Conservation (phyloP, 2,329 filamentous ascomycete genomes). For the Fusarium transvaalense region DNA sequence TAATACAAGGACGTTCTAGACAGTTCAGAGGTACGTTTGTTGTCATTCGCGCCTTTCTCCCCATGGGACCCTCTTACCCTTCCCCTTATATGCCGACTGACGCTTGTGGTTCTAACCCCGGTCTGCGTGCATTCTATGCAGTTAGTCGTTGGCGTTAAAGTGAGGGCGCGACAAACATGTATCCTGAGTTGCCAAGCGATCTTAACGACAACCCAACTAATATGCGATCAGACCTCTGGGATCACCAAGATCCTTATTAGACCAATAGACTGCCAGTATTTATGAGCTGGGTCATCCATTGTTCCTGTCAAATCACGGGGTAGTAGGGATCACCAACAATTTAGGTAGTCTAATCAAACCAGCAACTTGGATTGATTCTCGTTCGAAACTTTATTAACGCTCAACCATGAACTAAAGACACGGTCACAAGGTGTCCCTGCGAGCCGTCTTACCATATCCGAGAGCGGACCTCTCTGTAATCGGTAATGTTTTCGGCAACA, state of each 20-base stretch:
- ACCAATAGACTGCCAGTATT: constrained; percentile 6
- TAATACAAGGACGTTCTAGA: constrained; percentile 14
- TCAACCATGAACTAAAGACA: neutral
- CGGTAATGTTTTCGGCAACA: constrained; percentile 6
- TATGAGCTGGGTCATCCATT: neutral
- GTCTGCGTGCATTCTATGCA: constrained; percentile 6
- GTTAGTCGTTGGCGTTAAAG: constrained; percentile 20
- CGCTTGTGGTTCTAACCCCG: constrained; percentile 21
- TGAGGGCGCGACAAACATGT: constrained; percentile 26
- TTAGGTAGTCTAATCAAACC: neutral
- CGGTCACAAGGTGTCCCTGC: neutral
- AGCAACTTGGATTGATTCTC: constrained; percentile 8
- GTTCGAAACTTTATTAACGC: neutral
- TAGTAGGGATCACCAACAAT: neutral
- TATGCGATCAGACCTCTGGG: constrained; percentile 2
- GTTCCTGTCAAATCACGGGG: neutral
- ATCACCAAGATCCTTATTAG: constrained; percentile 6
- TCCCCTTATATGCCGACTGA: constrained; percentile 17
- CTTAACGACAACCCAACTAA: constrained; percentile 3
- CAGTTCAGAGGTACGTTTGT: constrained; percentile 8
- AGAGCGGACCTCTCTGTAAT: neutral
- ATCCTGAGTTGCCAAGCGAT: constrained; percentile 20
- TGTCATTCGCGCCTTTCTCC: constrained; percentile 34
- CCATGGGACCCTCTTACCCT: constrained; percentile 4
- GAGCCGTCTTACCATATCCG: neutral